Conservation (phyloP, 768 basidiomycete genomes). For the Coprinellus micaceus region DNA sequence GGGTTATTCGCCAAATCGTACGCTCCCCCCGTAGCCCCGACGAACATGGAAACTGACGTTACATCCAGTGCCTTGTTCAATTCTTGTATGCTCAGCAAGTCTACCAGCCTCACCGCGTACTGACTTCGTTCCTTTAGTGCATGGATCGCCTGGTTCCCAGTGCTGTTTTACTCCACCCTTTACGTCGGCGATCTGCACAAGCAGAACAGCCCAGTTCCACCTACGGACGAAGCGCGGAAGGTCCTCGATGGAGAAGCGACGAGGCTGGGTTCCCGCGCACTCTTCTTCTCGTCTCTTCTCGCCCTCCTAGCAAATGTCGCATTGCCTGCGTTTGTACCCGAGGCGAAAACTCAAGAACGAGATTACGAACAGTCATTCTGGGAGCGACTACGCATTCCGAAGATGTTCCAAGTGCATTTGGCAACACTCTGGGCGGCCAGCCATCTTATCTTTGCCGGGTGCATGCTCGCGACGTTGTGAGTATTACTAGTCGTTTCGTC, state of each 20-base stretch:
- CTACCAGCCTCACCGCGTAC: background rate
- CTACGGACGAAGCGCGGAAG: constrained; percentile 22
- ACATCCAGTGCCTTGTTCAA: constrained; percentile 64
- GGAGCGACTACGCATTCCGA: constrained; percentile 32
- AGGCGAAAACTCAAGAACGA: constrained; percentile 17
- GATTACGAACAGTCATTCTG: constrained; percentile 6
- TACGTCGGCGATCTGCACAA: constrained; percentile 89
- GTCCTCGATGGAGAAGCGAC: constrained; percentile 65
- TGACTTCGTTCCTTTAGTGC: constrained; percentile 38
- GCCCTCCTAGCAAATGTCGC: constrained; percentile 64
- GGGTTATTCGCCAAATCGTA: constrained; percentile 77
- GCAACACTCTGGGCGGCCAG: constrained; percentile 75
- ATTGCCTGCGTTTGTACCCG: constrained; percentile 61
- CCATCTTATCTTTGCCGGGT: constrained; percentile 66
- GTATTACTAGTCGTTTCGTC: constrained; percentile 28
- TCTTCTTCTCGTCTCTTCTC: constrained; percentile 74
- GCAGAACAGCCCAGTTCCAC: constrained; percentile 31
- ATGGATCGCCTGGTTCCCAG: constrained; percentile 91
- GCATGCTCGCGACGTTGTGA: constrained; percentile 84
- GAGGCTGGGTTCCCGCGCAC: constrained; percentile 76
- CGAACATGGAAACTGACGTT: background rate
- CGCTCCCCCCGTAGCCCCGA: constrained; percentile 25
- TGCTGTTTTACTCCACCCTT: constrained; percentile 82
- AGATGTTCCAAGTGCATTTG: constrained; percentile 54
- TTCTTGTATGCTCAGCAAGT: constrained; percentile 58